Percentiles rank a stretch among this genome's conserved stretches.
Evolutionary conservation across 139 green algal genomes (phyloP).

Genomic region (Penium margaritaceum): DNA sequence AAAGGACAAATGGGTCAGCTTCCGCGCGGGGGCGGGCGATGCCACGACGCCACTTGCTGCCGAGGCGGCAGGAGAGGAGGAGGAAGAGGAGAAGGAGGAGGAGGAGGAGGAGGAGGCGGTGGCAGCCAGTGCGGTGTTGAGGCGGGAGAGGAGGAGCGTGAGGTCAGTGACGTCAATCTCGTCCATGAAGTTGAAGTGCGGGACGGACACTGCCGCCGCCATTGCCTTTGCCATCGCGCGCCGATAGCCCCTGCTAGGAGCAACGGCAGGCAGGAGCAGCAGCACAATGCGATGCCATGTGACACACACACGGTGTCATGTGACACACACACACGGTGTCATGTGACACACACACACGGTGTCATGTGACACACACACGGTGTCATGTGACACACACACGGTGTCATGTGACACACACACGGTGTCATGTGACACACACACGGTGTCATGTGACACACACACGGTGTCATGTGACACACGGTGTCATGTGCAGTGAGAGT

Average conservation of each 20-base stretch:
- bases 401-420: no score
- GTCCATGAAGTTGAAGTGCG: constrained; percentile 79
- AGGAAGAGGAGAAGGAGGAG: background rate
- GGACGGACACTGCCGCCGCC: constrained; percentile 57
- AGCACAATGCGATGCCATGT: no score
- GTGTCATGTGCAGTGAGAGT: no score
- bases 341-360: no score
- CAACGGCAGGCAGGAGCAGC: no score
- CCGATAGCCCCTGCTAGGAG: constrained; percentile 52
- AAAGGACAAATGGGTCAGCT: constrained; percentile 76
- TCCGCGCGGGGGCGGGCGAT: constrained; percentile 39
- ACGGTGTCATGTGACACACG: no score
- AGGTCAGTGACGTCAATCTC: constrained; percentile 66
- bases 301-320: no score
- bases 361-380: no score
- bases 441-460: no score
- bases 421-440: no score
- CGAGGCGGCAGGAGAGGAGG: background rate
- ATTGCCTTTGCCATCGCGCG: constrained; percentile 74
- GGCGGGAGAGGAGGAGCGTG: constrained; percentile 46
- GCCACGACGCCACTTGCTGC: background rate
- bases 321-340: background rate
- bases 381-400: no score
- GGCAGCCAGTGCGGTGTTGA: constrained; percentile 25
- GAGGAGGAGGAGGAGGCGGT: background rate